Percentiles rank a stretch among this genome's conserved stretches.
Conservation (phyloP, 23 red algal species). For the Chondrus crispus region DNA sequence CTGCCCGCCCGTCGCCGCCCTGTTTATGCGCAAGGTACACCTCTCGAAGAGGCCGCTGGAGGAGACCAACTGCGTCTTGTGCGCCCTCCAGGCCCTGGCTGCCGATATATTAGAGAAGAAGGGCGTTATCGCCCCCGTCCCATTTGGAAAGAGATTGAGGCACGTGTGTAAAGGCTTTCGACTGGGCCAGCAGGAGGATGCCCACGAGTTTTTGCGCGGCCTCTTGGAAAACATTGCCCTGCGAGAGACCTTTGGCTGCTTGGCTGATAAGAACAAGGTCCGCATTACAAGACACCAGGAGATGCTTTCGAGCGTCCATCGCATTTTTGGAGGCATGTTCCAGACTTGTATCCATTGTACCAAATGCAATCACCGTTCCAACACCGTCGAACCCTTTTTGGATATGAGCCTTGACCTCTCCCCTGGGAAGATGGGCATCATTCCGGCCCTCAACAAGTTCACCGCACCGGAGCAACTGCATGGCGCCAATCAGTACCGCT, state of each 20-base stretch:
- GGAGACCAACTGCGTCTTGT: conserved; percentile 34
- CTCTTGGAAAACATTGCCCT: conserved; percentile 73
- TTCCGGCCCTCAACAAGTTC: conserved; percentile 63
- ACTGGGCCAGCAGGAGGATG: conserved; percentile 88
- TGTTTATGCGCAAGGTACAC: background rate
- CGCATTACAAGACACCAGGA: conserved; percentile 39
- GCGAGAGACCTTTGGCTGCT: conserved; percentile 43
- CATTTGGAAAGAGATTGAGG: conserved; percentile 9
- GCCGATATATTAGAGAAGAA: background rate
- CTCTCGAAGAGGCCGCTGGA: conserved; percentile 5
- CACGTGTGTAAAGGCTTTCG: conserved; percentile 63
- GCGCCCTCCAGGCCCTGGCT: conserved; percentile 36
- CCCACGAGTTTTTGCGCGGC: conserved; percentile 91
- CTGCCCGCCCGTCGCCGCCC: background rate
- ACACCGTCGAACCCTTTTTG: conserved; percentile 79
- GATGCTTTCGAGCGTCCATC: conserved; percentile 54
- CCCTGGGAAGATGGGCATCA: conserved; percentile 14
- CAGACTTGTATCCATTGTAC: conserved; percentile 62
- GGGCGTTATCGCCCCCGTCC: conserved; percentile 9
- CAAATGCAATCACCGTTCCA: conserved; percentile 43
- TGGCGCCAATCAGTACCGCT: conserved; percentile 82
- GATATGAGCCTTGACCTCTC: conserved; percentile 83
- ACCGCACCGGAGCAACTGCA: conserved; percentile 60
- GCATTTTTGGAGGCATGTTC: conserved; percentile 81
- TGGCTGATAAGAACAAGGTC: background rate